These are phyloP conservation scores for Rhododendron kiyosumense DNA, from an alignment of 148 eudicot species.

Conservation along the genomic window DNA sequence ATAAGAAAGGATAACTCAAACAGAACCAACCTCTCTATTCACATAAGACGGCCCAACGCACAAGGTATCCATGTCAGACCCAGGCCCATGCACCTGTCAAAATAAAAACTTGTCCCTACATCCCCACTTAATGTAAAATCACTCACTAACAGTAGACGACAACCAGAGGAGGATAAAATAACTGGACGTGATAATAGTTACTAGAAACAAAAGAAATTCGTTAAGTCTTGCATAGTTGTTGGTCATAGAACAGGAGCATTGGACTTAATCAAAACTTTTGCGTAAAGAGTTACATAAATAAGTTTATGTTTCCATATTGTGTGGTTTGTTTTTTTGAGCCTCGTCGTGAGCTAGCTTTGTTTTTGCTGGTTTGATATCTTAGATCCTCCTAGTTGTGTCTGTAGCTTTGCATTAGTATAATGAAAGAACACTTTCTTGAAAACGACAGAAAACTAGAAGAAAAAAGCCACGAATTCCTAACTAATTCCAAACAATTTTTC, in stretches of 20 bases:
- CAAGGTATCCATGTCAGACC: conserved; percentile 25
- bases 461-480: neutral
- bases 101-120: conserved; percentile 1
- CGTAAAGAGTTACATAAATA: neutral
- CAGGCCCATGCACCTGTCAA: conserved; percentile 30
- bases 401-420: neutral
- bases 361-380: neutral
- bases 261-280: neutral
- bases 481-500: neutral
- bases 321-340: neutral
- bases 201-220: neutral
- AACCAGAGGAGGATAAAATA: neutral
- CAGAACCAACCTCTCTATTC: conserved; percentile 22
- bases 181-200: neutral
- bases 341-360: neutral
- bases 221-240: neutral
- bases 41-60: conserved; percentile 30
- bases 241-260: neutral
- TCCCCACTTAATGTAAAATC: neutral
- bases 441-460: neutral
- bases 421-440: neutral
- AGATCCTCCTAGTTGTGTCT: neutral
- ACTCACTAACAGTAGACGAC: neutral
- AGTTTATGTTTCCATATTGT: neutral
- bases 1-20: neutral